phyloP scores from a whole-genome alignment of 768 basidiomycete species.

The Tulasnella calospora region DNA sequence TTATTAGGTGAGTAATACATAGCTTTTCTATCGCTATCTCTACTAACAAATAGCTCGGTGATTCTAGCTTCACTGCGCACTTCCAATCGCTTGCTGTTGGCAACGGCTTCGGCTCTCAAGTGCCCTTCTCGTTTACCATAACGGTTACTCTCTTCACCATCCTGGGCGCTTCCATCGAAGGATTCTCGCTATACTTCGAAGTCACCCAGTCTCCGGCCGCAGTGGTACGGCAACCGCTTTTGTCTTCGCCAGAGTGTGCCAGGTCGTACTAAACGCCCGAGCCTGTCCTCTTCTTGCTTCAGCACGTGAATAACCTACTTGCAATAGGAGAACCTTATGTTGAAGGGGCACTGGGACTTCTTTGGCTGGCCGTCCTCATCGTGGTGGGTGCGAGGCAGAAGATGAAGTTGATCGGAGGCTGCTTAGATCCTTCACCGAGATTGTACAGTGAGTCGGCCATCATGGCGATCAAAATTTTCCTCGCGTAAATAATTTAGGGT shows the following conservation, averaged over 20 bases:
- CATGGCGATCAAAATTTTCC: too few relatives aligned
- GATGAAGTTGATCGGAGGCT: not conserved
- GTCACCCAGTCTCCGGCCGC: not conserved
- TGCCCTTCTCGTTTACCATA: not conserved
- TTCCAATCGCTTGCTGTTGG: not conserved
- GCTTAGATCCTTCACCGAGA: not conserved
- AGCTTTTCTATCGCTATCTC: not conserved
- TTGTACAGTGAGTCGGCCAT: not conserved
- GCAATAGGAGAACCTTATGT: not conserved
- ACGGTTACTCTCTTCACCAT: not conserved
- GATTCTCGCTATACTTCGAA: not conserved
- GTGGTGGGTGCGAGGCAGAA: not conserved
- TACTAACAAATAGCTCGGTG: too few relatives aligned
- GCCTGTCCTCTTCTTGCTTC: not conserved
- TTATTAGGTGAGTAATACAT: not conserved
- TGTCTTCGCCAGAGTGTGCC: not conserved
- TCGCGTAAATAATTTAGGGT: too few relatives aligned
- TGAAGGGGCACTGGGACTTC: not conserved
- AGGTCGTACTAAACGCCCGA: not conserved
- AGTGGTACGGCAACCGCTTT: not conserved
- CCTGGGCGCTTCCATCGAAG: not conserved
- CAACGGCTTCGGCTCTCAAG: not conserved
- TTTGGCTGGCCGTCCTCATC: not conserved
- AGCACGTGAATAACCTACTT: not conserved
- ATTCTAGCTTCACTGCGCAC: not conserved